phyloP scores from a whole-genome alignment of 306 rosid species.

The Rubus parviflorus region DNA sequence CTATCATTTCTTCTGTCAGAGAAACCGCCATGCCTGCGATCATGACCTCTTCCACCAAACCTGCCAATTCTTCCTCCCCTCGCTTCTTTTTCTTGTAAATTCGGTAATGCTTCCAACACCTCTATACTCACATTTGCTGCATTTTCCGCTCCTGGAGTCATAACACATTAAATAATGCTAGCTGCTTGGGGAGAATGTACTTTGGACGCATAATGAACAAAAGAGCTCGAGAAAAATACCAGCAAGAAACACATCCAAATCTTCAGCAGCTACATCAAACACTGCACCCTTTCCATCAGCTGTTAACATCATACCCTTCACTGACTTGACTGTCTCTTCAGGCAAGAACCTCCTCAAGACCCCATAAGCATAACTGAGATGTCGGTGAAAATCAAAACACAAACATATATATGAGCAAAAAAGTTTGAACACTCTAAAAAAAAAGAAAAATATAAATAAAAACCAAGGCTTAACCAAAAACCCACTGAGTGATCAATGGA shows the following conservation, averaged over 20 bases:
- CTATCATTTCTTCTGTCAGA: too few relatives aligned
- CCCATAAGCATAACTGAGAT: too few relatives aligned
- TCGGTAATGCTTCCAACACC: too few relatives aligned
- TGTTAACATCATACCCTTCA: constrained; percentile 73
- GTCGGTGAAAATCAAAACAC: too few relatives aligned
- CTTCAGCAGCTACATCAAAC: constrained; percentile 76
- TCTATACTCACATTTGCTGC: constrained; percentile 52
- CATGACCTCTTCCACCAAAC: too few relatives aligned
- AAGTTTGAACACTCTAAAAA: too few relatives aligned
- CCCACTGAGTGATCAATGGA: too few relatives aligned
- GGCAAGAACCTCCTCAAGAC: constrained; percentile 72
- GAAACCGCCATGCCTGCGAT: not conserved
- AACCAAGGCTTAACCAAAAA: too few relatives aligned
- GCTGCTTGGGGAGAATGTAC: not conserved
- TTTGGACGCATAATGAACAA: not conserved
- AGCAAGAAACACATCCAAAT: constrained; percentile 53
- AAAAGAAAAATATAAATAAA: too few relatives aligned
- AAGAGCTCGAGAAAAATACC: constrained; percentile 38
- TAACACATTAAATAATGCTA: not conserved
- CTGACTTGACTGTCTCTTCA: constrained; percentile 63
- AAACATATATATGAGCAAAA: too few relatives aligned
- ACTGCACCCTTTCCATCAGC: constrained; percentile 83
- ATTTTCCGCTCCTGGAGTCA: constrained; percentile 53
- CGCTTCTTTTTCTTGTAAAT: constrained; percentile 16
- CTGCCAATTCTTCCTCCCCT: too few relatives aligned